Base-by-base conservation (phyloP, 768 basidiomycete species). In the Termitomyces sp. region DNA sequence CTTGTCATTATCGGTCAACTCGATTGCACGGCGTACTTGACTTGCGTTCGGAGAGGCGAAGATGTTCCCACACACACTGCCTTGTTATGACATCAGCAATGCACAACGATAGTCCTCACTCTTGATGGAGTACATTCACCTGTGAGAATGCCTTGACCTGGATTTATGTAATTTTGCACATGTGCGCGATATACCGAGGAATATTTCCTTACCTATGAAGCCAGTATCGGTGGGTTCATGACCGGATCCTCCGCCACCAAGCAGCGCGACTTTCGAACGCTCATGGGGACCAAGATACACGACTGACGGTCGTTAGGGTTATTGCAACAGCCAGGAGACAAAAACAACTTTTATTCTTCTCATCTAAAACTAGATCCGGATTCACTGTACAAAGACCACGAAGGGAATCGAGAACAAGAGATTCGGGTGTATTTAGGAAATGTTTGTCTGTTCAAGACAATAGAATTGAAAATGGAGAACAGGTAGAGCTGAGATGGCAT, bases 201-300 rank as follows among this genome's bases (percentile, higher is more conserved):
- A 64, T 9, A 11, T 12, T 15, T 20, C 25, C 81, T 65, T 63
- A 88, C 93, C 94, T n/a, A 96, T 94, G 67, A 91, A 95, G 2
- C 86, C 91, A 5, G 92, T 85, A 74, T 95, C 94, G 15, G 94
- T 84, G 7, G 96, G 96, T 68, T 97, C 96, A 70, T 97, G 96
- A 5, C 96, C 92, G 31, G 88, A 86, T 37, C 93, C 92, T 5
- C 93, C 92, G 9, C 92, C 92, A 67, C 89, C 92, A 66, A 94
- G 79, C 14, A 94, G 77, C 2, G 89, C 83, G 47, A 94, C 93
- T 69, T 86, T 86, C 29, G 83, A 81, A 59, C 76, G 81, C 70
- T 89, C 84, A 37, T 73, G 81, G n/a, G 74, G 65, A 31, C 83
- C 75, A 56, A 84, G 73, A 67, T 88, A 86, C 46, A 93, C 79